Evolutionary conservation across 176 grass and related monocot species (phyloP).

Genomic region (Avena insularis): DNA sequence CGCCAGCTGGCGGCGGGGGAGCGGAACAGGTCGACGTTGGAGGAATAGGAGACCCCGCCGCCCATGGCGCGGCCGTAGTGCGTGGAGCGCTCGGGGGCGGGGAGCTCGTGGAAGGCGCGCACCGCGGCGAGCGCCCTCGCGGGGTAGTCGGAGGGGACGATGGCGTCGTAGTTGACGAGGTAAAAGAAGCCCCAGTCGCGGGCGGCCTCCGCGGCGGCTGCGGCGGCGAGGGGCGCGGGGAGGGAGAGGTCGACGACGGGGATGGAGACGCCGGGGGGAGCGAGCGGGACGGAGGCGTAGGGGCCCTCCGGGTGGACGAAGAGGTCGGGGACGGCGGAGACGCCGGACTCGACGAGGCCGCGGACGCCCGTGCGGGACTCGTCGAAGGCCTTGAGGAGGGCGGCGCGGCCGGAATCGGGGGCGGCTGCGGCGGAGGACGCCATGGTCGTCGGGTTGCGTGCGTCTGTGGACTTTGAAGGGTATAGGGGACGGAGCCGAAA

Average conservation of each 20-base stretch:
- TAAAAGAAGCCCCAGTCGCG: conserved; percentile 85
- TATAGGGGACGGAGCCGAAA: not conserved
- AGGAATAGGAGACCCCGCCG: conserved; percentile 70
- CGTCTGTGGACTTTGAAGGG: not conserved
- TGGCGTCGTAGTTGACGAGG: conserved; percentile 59
- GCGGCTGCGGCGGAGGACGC: conserved; percentile 33
- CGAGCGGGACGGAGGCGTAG: conserved; percentile 39
- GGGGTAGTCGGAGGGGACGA: conserved; percentile 52
- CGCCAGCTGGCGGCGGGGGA: conserved; percentile 86
- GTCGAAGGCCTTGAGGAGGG: conserved; percentile 80
- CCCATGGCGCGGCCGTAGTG: conserved; percentile 63
- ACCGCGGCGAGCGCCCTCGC: conserved; percentile 55
- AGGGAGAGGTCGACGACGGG: conserved; percentile 59
- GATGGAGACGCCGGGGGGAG: conserved; percentile 44
- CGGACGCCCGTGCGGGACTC: conserved; percentile 76
- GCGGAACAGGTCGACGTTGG: conserved; percentile 72
- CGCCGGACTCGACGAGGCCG: conserved; percentile 80
- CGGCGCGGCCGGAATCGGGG: conserved; percentile 42
- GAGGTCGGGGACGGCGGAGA: conserved; percentile 49
- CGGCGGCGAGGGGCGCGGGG: conserved; percentile 43
- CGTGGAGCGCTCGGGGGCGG: conserved; percentile 53
- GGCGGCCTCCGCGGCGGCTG: conserved; percentile 45
- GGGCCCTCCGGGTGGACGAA: conserved; percentile 54
- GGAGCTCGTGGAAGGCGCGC: conserved; percentile 79
- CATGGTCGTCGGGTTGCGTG: conserved; percentile 32